Percentiles rank a stretch among this genome's conserved stretches.
Evolutionary conservation across 345 rosid species (phyloP).

Genomic region (Populus davidiana): DNA sequence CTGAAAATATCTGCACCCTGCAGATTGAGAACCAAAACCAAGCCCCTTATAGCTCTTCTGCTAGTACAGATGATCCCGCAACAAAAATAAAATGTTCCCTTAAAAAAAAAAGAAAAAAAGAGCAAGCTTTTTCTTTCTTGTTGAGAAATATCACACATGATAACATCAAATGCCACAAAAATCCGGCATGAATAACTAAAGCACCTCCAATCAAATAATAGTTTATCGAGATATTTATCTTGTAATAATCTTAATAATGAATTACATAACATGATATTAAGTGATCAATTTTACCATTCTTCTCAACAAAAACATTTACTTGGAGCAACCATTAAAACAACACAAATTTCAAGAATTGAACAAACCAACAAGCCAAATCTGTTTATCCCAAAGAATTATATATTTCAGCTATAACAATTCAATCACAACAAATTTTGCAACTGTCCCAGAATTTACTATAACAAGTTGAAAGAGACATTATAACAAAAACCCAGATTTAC

Average conservation of each 20-base stretch:
- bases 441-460: neutral
- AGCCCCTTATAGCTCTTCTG: conserved; percentile 15
- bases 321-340: too few species aligned
- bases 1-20: conserved; percentile 4
- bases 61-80: conserved; percentile 12
- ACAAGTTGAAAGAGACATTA: neutral
- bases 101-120: neutral
- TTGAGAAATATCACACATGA: neutral
- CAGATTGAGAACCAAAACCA: conserved; percentile 4
- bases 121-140: neutral
- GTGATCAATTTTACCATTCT: neutral
- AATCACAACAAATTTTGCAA: neutral
- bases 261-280: neutral
- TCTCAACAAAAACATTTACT: neutral
- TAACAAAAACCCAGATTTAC: neutral
- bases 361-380: neutral
- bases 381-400: neutral
- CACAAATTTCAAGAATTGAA: neutral
- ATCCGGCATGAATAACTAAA: neutral
- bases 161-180: neutral
- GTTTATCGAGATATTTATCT: neutral
- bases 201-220: neutral
- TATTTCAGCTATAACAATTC: neutral
- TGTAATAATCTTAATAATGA: neutral
- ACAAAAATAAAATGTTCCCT: conserved; percentile 22